A percentile compares a stretch with the other conserved stretches of the same genome.
Conservation (phyloP, 306 rosid genomes). For the Malus asiatica region DNA sequence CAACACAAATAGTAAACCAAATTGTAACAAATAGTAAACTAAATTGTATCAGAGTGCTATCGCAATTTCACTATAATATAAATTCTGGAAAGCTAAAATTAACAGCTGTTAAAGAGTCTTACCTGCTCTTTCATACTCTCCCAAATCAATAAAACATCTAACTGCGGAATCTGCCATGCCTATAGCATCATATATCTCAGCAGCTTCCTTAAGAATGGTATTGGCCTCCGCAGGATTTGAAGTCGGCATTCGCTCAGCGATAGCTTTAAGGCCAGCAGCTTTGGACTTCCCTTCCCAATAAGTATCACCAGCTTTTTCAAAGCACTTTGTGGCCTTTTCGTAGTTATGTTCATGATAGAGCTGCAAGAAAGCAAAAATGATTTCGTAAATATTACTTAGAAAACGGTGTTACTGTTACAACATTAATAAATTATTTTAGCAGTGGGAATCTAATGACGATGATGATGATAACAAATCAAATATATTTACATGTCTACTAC, state of each 20-base stretch:
- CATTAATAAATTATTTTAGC: background rate
- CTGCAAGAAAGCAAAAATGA: constrained; percentile 21
- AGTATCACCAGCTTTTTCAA: constrained; percentile 62
- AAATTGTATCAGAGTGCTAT: too few species aligned
- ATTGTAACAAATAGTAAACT: background rate
- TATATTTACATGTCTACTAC: background rate
- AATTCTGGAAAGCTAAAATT: background rate
- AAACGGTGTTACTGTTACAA: background rate
- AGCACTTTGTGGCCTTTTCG: constrained; percentile 70
- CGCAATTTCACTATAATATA: too few species aligned
- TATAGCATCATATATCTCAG: constrained; percentile 52
- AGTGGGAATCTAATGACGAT: too few species aligned
- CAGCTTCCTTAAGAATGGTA: constrained; percentile 62
- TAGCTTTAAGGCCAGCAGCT: constrained; percentile 60
- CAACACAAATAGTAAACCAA: background rate
- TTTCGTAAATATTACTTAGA: background rate
- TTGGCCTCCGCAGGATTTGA: constrained; percentile 39
- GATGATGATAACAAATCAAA: too few species aligned
- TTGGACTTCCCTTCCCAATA: constrained; percentile 68
- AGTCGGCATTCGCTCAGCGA: constrained; percentile 36
- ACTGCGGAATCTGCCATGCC: constrained; percentile 60
- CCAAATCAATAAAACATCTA: constrained; percentile 57
- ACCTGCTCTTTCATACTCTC: constrained; percentile 68
- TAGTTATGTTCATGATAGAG: constrained; percentile 52
- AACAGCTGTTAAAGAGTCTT: background rate